Evolutionary conservation across 768 basidiomycete genomes (phyloP).

Genomic region (Kwoniella mangroviensis): DNA sequence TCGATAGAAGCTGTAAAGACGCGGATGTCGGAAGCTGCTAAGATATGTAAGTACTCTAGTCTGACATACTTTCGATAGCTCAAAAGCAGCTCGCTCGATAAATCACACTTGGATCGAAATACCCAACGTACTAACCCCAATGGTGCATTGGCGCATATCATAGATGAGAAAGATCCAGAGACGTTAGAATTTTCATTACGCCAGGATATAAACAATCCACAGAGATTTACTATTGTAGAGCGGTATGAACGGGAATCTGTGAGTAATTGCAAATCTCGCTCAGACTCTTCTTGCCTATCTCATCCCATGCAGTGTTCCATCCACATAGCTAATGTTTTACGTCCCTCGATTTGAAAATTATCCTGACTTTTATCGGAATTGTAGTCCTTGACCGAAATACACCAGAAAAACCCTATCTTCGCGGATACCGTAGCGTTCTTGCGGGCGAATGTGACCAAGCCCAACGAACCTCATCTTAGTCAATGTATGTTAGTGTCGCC

Average conservation of each 20-base stretch:
- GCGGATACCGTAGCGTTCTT: conserved; percentile 5
- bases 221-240: conserved; percentile 1
- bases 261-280: not conserved
- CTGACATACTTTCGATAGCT: not conserved
- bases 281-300: not conserved
- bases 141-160: not conserved
- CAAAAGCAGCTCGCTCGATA: too few relatives aligned
- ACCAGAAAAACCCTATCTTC: conserved; percentile 7
- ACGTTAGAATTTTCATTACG: not conserved
- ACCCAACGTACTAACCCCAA: too few relatives aligned
- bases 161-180: conserved; percentile 7
- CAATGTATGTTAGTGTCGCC: not conserved
- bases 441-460: not conserved
- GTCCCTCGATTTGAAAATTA: not conserved
- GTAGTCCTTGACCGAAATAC: conserved; percentile 3
- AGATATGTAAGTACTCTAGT: conserved; percentile 1
- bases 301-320: not conserved
- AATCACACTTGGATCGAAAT: too few relatives aligned
- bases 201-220: not conserved
- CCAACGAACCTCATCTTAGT: conserved; percentile 6
- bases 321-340: too few relatives aligned
- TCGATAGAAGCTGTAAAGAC: conserved; percentile 5
- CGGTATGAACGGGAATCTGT: conserved; percentile 5
- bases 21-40: not conserved
- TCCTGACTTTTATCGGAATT: not conserved